phyloP scores from a whole-genome alignment of 208 protist species.

The Leishmania tarentolae region DNA sequence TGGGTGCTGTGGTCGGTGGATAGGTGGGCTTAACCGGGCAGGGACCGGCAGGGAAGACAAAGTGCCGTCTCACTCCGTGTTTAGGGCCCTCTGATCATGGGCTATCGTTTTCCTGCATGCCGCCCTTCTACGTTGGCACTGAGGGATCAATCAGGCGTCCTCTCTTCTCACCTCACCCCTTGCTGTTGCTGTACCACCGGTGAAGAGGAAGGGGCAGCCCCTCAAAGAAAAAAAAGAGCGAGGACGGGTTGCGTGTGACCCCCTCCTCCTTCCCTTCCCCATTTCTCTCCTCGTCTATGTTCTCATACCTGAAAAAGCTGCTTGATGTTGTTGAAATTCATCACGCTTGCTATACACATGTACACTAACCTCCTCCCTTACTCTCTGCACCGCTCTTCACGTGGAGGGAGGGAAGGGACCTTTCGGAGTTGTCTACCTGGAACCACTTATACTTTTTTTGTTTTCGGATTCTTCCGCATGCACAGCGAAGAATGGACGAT shows the following conservation, averaged over 20 bases:
- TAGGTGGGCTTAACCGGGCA: neutral
- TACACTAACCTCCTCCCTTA: neutral
- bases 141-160: neutral
- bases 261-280: neutral
- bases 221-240: neutral
- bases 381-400: neutral
- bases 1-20: neutral
- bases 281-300: neutral
- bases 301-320: neutral
- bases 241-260: neutral
- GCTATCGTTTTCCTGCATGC: neutral
- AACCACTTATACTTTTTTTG: neutral
- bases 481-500: neutral
- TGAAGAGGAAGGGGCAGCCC: neutral
- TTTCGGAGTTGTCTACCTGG: neutral
- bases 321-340: neutral
- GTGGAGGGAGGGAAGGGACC: neutral
- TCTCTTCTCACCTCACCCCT: neutral
- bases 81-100: neutral
- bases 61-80: neutral
- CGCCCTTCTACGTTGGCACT: neutral
- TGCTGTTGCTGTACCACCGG: neutral
- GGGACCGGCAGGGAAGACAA: neutral
- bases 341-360: neutral
- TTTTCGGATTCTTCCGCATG: neutral